Percentiles rank a stretch among this genome's conserved stretches.
Conservation (phyloP, 2,329 filamentous ascomycete genomes). For the Podosphaera fusca region DNA sequence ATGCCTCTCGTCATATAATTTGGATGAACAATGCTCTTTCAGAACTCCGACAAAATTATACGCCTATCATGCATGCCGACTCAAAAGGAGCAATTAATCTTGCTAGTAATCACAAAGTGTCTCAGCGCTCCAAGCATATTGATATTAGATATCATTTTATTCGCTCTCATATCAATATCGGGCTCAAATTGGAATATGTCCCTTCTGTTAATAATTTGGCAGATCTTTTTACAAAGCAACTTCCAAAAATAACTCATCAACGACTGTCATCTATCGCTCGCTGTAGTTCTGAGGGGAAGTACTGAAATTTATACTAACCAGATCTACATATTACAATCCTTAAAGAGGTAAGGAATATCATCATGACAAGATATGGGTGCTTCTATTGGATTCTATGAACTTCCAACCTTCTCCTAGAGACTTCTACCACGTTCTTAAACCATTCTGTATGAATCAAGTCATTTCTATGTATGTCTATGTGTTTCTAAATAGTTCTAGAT, state of each 20-base stretch:
- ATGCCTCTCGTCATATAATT: no score
- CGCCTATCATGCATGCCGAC: neutral
- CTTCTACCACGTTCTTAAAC: no score
- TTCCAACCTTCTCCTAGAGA: no score
- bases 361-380: no score
- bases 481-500: no score
- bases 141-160: neutral
- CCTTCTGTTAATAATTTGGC: neutral
- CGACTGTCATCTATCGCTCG: neutral
- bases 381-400: no score
- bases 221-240: neutral
- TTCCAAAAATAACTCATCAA: neutral
- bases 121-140: neutral
- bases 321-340: no score
- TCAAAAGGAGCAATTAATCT: neutral
- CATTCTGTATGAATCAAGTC: no score
- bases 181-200: neutral
- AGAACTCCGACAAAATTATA: neutral
- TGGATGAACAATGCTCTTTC: no score
- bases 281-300: conserved; percentile 1
- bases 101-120: neutral
- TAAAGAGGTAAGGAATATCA: no score
- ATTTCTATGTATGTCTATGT: no score
- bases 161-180: neutral
- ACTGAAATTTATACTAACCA: neutral